Percentiles rank a stretch among this genome's conserved stretches.
phyloP scores from a whole-genome alignment of 441 rosid genomes.

The Erodium moschatum region DNA sequence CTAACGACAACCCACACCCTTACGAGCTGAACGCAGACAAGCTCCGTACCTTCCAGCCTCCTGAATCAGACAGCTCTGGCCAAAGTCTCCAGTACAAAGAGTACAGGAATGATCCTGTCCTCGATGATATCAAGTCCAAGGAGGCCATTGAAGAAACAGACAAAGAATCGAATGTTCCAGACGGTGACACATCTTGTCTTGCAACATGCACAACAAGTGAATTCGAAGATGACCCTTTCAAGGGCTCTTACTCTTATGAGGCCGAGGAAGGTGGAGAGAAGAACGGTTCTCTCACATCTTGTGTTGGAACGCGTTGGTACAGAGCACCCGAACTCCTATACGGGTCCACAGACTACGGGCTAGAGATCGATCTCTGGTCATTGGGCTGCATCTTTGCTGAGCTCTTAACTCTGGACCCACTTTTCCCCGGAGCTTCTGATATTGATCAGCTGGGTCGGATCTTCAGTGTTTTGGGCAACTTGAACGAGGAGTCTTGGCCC shows the following conservation, averaged over 20 bases:
- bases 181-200: conserved; percentile 65
- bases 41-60: conserved; percentile 28
- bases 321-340: conserved; percentile 81
- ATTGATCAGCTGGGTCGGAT: conserved; percentile 76
- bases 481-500: conserved; percentile 67
- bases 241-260: conserved; percentile 46
- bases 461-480: conserved; percentile 58
- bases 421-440: conserved; percentile 79
- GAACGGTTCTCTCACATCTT: conserved; percentile 60
- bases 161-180: conserved; percentile 49
- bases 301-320: conserved; percentile 94
- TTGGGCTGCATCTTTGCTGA: conserved; percentile 83
- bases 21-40: conserved; percentile 26
- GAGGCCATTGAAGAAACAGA: conserved; percentile 41
- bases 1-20: conserved; percentile 29
- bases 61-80: conserved; percentile 26
- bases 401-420: conserved; percentile 63
- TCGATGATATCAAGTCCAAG: conserved; percentile 47
- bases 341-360: conserved; percentile 70
- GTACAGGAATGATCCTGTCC: conserved; percentile 43
- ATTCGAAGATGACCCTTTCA: conserved; percentile 54
- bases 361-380: conserved; percentile 81
- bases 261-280: conserved; percentile 45
- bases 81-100: no score
- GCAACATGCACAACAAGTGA: conserved; percentile 77